phyloP scores from a whole-genome alignment of 2,329 filamentous ascomycete species.

The Metarhizium anisopliae region DNA sequence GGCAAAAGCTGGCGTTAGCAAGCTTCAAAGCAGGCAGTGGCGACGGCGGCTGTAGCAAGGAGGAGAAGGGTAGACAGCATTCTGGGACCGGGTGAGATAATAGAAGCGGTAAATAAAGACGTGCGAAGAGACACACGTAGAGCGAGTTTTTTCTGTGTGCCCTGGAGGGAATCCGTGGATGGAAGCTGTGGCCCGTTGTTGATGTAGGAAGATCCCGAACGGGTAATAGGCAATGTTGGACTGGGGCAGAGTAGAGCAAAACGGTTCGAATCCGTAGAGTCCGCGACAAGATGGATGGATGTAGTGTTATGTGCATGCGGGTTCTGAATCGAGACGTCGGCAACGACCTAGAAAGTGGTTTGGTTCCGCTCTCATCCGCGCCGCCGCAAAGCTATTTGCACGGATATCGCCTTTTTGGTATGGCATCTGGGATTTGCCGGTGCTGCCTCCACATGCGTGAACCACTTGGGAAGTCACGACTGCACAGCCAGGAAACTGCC shows the following conservation, averaged over 20 bases:
- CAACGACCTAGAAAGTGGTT: too few species aligned
- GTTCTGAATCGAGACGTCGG: too few species aligned
- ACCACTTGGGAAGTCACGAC: too few species aligned
- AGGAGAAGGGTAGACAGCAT: constrained; percentile 6
- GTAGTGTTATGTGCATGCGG: background rate
- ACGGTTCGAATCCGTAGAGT: background rate
- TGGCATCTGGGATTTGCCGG: too few species aligned
- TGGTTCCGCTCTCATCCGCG: too few species aligned
- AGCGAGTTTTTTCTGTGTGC: background rate
- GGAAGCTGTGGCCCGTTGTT: background rate
- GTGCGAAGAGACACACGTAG: background rate
- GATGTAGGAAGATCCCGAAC: background rate
- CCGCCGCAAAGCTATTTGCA: too few species aligned
- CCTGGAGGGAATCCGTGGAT: background rate
- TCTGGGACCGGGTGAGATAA: background rate
- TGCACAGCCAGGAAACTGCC: too few species aligned
- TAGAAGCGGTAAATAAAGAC: background rate
- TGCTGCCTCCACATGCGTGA: background rate
- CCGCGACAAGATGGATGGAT: background rate
- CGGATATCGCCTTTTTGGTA: too few species aligned
- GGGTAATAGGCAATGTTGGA: background rate
- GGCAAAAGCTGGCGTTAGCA: constrained; percentile 13
- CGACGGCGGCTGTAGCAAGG: constrained; percentile 1
- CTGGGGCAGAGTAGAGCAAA: background rate
- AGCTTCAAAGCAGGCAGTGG: constrained; percentile 1